These are phyloP conservation scores for Nitzschia putrida DNA, from an alignment of 108 stramenopile genomes.

Conservation along the genomic window DNA sequence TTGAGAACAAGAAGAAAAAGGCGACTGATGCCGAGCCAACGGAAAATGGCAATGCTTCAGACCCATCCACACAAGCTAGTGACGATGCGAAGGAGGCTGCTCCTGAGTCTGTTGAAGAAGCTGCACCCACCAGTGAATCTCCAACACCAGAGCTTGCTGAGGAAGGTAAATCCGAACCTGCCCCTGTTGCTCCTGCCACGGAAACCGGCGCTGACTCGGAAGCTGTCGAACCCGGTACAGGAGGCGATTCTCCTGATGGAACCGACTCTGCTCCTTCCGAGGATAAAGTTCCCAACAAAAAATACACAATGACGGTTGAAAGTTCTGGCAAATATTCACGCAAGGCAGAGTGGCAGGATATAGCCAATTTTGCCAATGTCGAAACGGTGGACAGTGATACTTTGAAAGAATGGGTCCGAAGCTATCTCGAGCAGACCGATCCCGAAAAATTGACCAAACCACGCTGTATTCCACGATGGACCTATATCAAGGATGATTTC, in stretches of 20 bases:
- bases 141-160: background rate
- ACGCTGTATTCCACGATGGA: slow-evolving; percentile 13
- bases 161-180: background rate
- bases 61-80: background rate
- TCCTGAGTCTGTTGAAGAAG: background rate
- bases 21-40: background rate
- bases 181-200: background rate
- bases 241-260: background rate
- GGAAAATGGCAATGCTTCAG: background rate
- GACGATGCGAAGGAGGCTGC: background rate
- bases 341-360: slow-evolving; percentile 28
- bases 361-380: slow-evolving; percentile 18
- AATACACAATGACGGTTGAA: slow-evolving; percentile 19
- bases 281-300: background rate
- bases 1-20: slow-evolving; percentile 4
- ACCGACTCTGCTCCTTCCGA: background rate
- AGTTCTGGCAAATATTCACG: slow-evolving; percentile 30
- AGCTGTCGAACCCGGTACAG: background rate
- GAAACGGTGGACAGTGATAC: slow-evolving; percentile 17
- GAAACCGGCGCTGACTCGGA: background rate
- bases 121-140: background rate
- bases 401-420: slow-evolving; percentile 25
- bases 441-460: slow-evolving; percentile 20
- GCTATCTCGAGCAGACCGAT: slow-evolving; percentile 18
- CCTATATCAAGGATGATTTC: slow-evolving; percentile 32